phyloP scores from a whole-genome alignment of 139 green algal genomes.

The Chlorella sp. region DNA sequence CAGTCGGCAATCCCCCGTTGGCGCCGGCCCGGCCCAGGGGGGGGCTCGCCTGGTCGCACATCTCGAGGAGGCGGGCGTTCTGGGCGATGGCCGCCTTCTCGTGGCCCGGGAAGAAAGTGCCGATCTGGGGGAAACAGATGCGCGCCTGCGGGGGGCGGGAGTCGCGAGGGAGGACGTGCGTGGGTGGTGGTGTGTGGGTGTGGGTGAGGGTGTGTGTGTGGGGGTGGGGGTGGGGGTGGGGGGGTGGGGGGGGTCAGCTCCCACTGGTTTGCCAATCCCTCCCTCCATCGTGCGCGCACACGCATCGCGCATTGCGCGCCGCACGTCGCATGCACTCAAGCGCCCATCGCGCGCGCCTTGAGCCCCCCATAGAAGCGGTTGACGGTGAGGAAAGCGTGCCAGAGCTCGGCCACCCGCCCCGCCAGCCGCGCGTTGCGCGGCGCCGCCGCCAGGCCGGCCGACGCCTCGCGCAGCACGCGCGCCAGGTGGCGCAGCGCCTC shows the following conservation, averaged over 20 bases:
- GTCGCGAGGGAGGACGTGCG: too few species aligned
- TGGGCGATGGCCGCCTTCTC: constrained; percentile 5
- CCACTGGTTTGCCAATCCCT: too few species aligned
- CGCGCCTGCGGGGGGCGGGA: constrained; percentile 12
- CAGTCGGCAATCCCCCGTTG: neutral
- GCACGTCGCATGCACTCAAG: neutral
- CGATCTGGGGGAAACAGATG: constrained; percentile 37
- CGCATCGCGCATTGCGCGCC: too few species aligned
- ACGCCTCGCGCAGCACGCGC: neutral
- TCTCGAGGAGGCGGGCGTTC: constrained; percentile 21
- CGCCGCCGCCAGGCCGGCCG: neutral
- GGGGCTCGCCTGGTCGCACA: constrained; percentile 4
- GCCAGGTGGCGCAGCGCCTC: constrained; percentile 9
- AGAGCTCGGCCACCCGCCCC: neutral
- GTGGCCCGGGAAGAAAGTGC: constrained; percentile 37
- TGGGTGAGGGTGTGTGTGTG: too few species aligned
- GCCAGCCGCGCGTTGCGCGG: constrained; percentile 27
- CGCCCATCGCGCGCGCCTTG: neutral
- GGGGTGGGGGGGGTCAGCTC: too few species aligned
- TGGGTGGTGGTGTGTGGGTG: too few species aligned
- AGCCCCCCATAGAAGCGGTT: constrained; percentile 34
- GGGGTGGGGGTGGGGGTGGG: too few species aligned
- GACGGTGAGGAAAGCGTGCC: constrained; percentile 23
- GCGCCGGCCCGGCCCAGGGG: neutral
- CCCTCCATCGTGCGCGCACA: too few species aligned